Base-by-base conservation (phyloP, 139 green algal species). In the Ettlia oleoabundans region DNA sequence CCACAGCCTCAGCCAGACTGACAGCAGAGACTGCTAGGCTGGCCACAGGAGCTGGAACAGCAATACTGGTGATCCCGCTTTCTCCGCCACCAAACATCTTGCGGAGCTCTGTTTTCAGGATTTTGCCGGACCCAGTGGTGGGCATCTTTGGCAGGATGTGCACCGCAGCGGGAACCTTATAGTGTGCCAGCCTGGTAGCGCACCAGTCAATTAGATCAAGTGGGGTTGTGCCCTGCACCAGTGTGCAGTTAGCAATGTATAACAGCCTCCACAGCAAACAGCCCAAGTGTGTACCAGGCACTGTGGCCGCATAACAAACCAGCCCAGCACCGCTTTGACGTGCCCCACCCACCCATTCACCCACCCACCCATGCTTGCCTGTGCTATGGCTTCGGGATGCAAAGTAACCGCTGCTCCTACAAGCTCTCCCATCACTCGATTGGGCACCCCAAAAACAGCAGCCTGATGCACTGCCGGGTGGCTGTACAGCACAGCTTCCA, bases 51-150 rank as follows among this genome's bases (percentile, higher is more conserved):
- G 67, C 13, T 24, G 80, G 74, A n/a, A 26, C 37, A 37, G 82
- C 67, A 24, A 89, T 92, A 10, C 93, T 90, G 4, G 93, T 80
- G 72, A 95, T 92, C 47, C 95, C 95, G 35, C 91, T 89, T 58
- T 94, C 92, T 21, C 90, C 87, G 4, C 76, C 73, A 28, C 28
- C 35, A 64, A 91, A 87, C 72, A 82, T 73, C 32, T 67, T 43
- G 18, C 92, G 72, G 0, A 97, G 88, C 80, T 90, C 82, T 0
- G 90, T 93, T 78, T 97, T 97, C 22, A 96, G 81, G 10, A 97
- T 89, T 82, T 97, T 97, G n/a, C 94, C 94, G 43, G 91, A 95
- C 2, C 92, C 93, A 22, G 91, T 97, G 18, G 83, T 91, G 35
- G 94, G 94, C 86, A 97, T 87, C 5, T 58, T 51, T 8, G 89